Percentiles rank a stretch among this genome's conserved stretches.
Evolutionary conservation across 2,329 filamentous ascomycete genomes (phyloP).

Genomic region (Seiridium unicorne): DNA sequence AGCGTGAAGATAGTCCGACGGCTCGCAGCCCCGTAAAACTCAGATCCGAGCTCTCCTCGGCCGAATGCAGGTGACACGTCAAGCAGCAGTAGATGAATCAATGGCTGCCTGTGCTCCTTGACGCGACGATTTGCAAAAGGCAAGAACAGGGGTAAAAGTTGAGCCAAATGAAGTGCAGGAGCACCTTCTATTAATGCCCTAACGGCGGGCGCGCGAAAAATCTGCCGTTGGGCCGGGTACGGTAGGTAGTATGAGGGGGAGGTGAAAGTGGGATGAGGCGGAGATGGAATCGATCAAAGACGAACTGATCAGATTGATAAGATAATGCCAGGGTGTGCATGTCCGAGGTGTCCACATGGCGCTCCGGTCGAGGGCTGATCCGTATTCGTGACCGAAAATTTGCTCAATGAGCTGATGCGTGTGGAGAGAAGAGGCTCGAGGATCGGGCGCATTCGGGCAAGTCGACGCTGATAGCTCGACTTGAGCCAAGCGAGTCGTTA

Average conservation of each 20-base stretch:
- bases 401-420: background rate
- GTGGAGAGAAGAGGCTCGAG: background rate
- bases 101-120: background rate
- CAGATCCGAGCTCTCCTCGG: constrained; percentile 1
- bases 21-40: background rate
- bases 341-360: background rate
- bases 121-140: background rate
- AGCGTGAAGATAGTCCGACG: background rate
- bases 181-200: constrained; percentile 1
- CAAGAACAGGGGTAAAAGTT: constrained; percentile 3
- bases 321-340: constrained; percentile 21
- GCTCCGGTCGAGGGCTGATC: constrained; percentile 6
- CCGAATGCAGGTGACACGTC: background rate
- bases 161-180: background rate
- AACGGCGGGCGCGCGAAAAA: background rate
- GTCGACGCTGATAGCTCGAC: background rate
- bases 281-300: constrained; percentile 17
- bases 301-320: constrained; percentile 37
- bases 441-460: constrained; percentile 1
- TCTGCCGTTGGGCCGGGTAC: background rate
- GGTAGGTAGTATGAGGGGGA: constrained; percentile 12
- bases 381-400: constrained; percentile 6
- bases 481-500: background rate
- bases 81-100: background rate
- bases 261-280: constrained; percentile 8